phyloP scores from a whole-genome alignment of 2,329 filamentous ascomycete species.

The Berkeleyomyces basicola region DNA sequence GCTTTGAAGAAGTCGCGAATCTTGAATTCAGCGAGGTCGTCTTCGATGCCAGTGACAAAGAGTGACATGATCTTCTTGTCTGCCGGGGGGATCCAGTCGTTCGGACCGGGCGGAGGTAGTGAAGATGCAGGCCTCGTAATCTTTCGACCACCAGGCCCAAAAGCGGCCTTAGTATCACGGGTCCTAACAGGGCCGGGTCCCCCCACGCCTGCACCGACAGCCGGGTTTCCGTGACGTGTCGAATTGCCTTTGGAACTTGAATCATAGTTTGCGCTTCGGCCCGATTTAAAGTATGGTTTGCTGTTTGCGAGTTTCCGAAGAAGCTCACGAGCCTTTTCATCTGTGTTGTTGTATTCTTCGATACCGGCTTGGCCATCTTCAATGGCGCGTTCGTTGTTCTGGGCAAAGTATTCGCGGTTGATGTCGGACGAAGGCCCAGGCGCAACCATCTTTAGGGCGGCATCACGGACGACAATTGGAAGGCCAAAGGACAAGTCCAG shows the following conservation, averaged over 20 bases:
- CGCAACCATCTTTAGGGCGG: slow-evolving; percentile 92
- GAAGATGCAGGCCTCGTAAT: slow-evolving; percentile 27
- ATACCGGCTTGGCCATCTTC: slow-evolving; percentile 74
- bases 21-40: slow-evolving; percentile 85
- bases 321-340: slow-evolving; percentile 87
- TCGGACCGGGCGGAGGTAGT: slow-evolving; percentile 41
- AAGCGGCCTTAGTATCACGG: slow-evolving; percentile 40
- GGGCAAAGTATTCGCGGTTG: slow-evolving; percentile 93
- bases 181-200: slow-evolving; percentile 67
- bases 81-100: slow-evolving; percentile 71
- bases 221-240: slow-evolving; percentile 28
- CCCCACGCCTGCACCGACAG: slow-evolving; percentile 39
- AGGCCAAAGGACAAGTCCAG: slow-evolving; percentile 91
- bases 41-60: slow-evolving; percentile 89
- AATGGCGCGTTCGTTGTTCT: slow-evolving; percentile 90
- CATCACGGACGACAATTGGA: slow-evolving; percentile 87
- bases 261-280: slow-evolving; percentile 51
- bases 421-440: slow-evolving; percentile 83
- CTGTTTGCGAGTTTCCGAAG: slow-evolving; percentile 72
- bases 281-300: slow-evolving; percentile 89
- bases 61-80: slow-evolving; percentile 82
- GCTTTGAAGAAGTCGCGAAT: slow-evolving; percentile 78
- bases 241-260: slow-evolving; percentile 20
- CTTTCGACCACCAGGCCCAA: slow-evolving; percentile 27
- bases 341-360: slow-evolving; percentile 90